Evolutionary conservation across 805 yeast genomes (phyloP).

Genomic region (Priceomyces carsonii): DNA sequence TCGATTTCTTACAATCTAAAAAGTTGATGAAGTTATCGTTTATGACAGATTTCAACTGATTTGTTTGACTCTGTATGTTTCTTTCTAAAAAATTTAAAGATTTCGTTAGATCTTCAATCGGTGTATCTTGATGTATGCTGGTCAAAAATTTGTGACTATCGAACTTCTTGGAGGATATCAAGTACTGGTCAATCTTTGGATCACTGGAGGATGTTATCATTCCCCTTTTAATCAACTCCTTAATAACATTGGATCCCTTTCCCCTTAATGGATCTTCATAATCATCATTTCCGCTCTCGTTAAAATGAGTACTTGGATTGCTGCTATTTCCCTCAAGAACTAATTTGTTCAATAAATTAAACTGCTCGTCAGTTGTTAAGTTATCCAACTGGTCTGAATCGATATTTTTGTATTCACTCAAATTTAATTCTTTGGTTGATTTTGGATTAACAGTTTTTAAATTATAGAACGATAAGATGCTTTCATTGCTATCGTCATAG

Average conservation of each 20-base stretch:
- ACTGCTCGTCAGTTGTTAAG: conserved; percentile 30
- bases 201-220: conserved; percentile 28
- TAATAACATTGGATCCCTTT: conserved; percentile 27
- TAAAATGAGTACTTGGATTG: conserved; percentile 8
- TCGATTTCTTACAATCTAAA: conserved; percentile 36
- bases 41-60: conserved; percentile 35
- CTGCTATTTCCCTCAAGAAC: conserved; percentile 13
- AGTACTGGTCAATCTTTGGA: conserved; percentile 28
- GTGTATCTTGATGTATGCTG: conserved; percentile 36
- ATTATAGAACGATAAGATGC: conserved; percentile 31
- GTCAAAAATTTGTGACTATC: conserved; percentile 37
- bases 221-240: conserved; percentile 22
- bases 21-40: conserved; percentile 37
- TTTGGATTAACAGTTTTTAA: conserved; percentile 23
- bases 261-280: conserved; percentile 36
- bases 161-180: conserved; percentile 38
- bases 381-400: conserved; percentile 20
- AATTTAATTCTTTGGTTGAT: conserved; percentile 16
- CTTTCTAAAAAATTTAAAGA: conserved; percentile 32
- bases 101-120: conserved; percentile 32
- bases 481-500: conserved; percentile 29
- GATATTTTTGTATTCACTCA: conserved; percentile 12
- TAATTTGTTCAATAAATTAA: conserved; percentile 27
- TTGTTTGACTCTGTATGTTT: conserved; percentile 35
- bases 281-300: conserved; percentile 21